Percentiles rank a stretch among this genome's conserved stretches.
phyloP scores from a whole-genome alignment of 2,329 filamentous ascomycete species.

The Colletotrichum gloeosporioides region DNA sequence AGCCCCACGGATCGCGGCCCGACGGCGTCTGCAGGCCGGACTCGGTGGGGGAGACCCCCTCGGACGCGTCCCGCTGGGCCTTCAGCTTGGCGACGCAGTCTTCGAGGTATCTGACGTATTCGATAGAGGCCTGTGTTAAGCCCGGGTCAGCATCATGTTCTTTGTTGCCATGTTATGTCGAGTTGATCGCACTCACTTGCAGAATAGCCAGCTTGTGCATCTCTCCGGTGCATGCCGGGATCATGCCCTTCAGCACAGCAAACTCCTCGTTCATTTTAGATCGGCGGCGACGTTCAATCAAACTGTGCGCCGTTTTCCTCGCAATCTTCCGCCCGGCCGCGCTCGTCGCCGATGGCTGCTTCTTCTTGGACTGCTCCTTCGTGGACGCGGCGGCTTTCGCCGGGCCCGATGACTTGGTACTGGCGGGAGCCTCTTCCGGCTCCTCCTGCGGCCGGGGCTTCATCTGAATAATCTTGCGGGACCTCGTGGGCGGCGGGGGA shows the following conservation, averaged over 20 bases:
- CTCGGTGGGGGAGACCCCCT: conserved; percentile 25
- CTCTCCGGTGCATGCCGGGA: conserved; percentile 92
- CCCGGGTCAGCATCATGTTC: background rate
- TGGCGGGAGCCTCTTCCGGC: conserved; percentile 27
- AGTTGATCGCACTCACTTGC: conserved; percentile 64
- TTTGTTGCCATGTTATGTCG: background rate
- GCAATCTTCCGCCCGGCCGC: conserved; percentile 94
- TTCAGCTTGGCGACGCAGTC: conserved; percentile 86
- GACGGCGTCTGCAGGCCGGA: conserved; percentile 33
- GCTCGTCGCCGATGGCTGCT: conserved; percentile 76
- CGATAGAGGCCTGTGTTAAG: conserved; percentile 81
- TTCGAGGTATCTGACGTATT: conserved; percentile 93
- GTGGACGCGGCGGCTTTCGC: conserved; percentile 24
- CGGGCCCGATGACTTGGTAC: conserved; percentile 4
- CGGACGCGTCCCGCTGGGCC: conserved; percentile 49
- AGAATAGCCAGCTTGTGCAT: conserved; percentile 98
- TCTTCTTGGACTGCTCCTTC: conserved; percentile 63
- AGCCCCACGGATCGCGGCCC: conserved; percentile 30
- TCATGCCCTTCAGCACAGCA: conserved; percentile 90
- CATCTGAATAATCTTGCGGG: conserved; percentile 98
- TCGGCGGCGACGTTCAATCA: conserved; percentile 87
- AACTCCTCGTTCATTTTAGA: conserved; percentile 99
- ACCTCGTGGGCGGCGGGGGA: conserved; percentile 89
- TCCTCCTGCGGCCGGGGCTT: conserved; percentile 66
- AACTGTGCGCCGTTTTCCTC: conserved; percentile 92